Evolutionary conservation across 2,329 filamentous ascomycete species (phyloP), one percentile per base, ranked within the genome.

Genomic region (Chaetomium sp.): DNA sequence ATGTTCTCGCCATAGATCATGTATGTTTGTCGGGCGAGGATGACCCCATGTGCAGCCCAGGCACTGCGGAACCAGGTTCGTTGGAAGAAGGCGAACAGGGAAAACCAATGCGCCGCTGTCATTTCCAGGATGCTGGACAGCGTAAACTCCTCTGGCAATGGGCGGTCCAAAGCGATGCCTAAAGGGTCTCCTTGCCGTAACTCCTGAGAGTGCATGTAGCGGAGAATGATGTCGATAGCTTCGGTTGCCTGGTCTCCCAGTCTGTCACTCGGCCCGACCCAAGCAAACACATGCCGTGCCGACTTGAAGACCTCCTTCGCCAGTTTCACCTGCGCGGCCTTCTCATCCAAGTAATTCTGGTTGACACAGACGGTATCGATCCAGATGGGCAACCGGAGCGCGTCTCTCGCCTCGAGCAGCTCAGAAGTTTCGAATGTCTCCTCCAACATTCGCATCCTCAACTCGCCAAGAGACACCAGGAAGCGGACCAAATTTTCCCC

Each of bases 331-430:
- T 42, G 33, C 21, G 21, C 13, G n/a, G 19, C 29, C 31, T 21
- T 33, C 54, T 56, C 54, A 1, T 16, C 16, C 10, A 42, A 8
- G 33, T 56, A 21, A 5, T 16, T 3, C 12, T 56, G 33, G 33
- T 56, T 33, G 54, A 56, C 25, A 7, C 54, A 56, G 10, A 56
- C 7, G n/a, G 54, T 21, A 35, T 56, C 33, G 21, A 56, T 25
- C 54, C 54, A 56, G n/a, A 51, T 27, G 23, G 45, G 45, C 45
- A 47, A 12, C n/a, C 21, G n/a, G 2, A 47, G 45, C 45, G 45
- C n/a, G 9, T 47, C 45, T n/a, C 45, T 47, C n/a, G 45, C 45
- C 45, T 47, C n/a, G 45, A 23, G n/a, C n/a, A 47, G 3, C 45
- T 47, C 45, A 1, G 45, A 2, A n/a, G 45, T 2, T 10, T 47